A percentile compares a stretch with the other conserved stretches of the same genome.
These are phyloP conservation scores for Straminergon stramineum DNA, from an alignment of 225 moss, liverwort and hornwort genomes.

Conservation along the genomic window DNA sequence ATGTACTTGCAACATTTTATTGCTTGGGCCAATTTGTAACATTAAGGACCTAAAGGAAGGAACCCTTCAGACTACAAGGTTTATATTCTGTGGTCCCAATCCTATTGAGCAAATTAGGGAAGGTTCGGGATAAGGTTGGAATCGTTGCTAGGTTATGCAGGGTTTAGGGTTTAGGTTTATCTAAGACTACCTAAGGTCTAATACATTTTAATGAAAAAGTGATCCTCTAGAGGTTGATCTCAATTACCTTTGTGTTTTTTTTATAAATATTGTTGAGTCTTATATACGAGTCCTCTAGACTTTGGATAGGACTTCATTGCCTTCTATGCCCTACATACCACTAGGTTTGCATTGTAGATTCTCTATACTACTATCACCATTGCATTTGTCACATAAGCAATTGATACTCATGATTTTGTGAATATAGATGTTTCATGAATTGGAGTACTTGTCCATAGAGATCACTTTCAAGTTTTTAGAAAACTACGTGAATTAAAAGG, in stretches of 20 bases:
- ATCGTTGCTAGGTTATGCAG: not conserved
- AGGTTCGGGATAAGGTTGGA: not conserved
- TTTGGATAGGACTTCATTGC: not conserved
- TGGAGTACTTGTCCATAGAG: too few relatives aligned
- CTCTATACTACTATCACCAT: not conserved
- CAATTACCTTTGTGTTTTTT: too few relatives aligned
- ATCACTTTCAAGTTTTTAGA: too few relatives aligned
- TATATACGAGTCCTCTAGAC: not conserved
- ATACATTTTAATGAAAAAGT: too few relatives aligned
- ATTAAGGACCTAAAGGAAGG: not conserved
- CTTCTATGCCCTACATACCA: not conserved
- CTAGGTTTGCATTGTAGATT: not conserved
- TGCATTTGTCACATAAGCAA: not conserved
- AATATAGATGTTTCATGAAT: slow-evolving; percentile 61
- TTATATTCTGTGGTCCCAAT: not conserved
- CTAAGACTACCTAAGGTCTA: not conserved
- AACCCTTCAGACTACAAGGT: not conserved
- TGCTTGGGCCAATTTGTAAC: not conserved
- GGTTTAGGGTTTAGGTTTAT: too few relatives aligned
- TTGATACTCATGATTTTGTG: not conserved
- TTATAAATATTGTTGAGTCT: not conserved
- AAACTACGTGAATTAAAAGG: too few relatives aligned
- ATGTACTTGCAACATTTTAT: not conserved
- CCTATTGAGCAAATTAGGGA: too few relatives aligned
- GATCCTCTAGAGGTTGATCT: not conserved